These are phyloP conservation scores for Pseudocercospora macadamiae DNA, from an alignment of 2,329 filamentous ascomycete species.

Conservation along the genomic window DNA sequence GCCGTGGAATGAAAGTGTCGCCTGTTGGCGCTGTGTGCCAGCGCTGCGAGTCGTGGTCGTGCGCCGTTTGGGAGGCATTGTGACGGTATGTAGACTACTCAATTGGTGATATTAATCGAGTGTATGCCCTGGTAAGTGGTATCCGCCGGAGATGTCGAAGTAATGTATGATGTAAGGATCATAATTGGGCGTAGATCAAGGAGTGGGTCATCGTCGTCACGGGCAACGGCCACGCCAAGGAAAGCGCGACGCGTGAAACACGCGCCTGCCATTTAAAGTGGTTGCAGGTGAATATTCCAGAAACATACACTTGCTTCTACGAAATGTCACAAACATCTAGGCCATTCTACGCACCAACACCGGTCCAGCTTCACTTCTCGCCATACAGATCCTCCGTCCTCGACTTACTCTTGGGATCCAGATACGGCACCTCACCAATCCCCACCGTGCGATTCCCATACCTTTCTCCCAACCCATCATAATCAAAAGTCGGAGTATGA, in stretches of 20 bases:
- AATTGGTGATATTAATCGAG: not conserved
- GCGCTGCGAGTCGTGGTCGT: slow-evolving; percentile 45
- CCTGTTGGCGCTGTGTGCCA: slow-evolving; percentile 51
- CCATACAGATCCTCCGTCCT: slow-evolving; percentile 31
- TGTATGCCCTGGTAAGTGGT: too few relatives aligned
- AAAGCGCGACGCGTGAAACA: too few relatives aligned
- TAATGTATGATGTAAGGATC: not conserved
- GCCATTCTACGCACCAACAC: too few relatives aligned
- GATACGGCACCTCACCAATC: slow-evolving; percentile 59
- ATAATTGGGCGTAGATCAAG: not conserved
- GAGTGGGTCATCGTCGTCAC: too few relatives aligned
- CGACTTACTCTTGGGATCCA: slow-evolving; percentile 56
- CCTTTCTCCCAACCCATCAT: slow-evolving; percentile 56
- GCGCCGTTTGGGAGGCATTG: slow-evolving; percentile 52
- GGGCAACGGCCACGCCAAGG: too few relatives aligned
- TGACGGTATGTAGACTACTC: slow-evolving; percentile 8
- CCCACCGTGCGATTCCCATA: slow-evolving; percentile 58
- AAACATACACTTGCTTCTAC: too few relatives aligned
- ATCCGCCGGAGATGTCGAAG: not conserved
- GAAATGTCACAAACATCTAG: too few relatives aligned
- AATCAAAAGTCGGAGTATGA: slow-evolving; percentile 67
- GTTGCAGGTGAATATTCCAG: too few relatives aligned
- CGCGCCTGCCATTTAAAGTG: too few relatives aligned
- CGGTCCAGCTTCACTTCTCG: too few relatives aligned
- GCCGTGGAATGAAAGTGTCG: slow-evolving; percentile 65